These are phyloP conservation scores for Seiridium cupressi DNA, from an alignment of 2,329 filamentous ascomycete species.

Conservation along the genomic window DNA sequence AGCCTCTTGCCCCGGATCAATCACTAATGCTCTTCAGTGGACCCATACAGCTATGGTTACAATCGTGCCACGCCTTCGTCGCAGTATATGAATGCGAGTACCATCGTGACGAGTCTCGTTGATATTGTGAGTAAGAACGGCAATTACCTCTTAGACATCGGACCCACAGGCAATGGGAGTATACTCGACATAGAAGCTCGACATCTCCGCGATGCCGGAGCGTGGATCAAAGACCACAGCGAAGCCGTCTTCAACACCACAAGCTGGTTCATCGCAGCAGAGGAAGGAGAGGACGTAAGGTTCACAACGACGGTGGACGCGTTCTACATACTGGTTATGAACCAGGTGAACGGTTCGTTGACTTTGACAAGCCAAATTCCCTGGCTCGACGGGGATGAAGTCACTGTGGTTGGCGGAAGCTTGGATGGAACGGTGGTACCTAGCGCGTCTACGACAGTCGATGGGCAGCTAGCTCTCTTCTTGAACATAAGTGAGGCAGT, in stretches of 20 bases:
- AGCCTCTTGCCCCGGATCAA: background rate
- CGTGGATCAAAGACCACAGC: slow-evolving; percentile 50
- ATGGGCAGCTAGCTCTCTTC: slow-evolving; percentile 11
- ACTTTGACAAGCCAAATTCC: slow-evolving; percentile 26
- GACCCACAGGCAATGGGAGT: slow-evolving; percentile 52
- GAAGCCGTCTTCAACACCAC: slow-evolving; percentile 58
- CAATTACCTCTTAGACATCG: slow-evolving; percentile 56
- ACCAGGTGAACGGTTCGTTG: background rate
- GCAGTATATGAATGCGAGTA: slow-evolving; percentile 51
- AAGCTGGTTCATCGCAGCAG: slow-evolving; percentile 32
- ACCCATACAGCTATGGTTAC: slow-evolving; percentile 59
- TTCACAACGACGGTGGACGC: slow-evolving; percentile 52
- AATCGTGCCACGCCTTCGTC: slow-evolving; percentile 50
- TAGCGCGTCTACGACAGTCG: slow-evolving; percentile 15
- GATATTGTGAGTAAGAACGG: slow-evolving; percentile 29
- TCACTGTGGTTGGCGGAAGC: slow-evolving; percentile 38
- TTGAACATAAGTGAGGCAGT: slow-evolving; percentile 17
- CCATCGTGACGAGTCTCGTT: slow-evolving; percentile 39
- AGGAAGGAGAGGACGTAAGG: slow-evolving; percentile 34
- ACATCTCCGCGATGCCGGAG: slow-evolving; percentile 48
- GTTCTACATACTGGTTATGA: slow-evolving; percentile 49
- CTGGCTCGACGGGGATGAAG: slow-evolving; percentile 39
- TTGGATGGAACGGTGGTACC: slow-evolving; percentile 24
- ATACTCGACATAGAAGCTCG: slow-evolving; percentile 47
- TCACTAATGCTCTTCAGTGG: slow-evolving; percentile 32